Evolutionary conservation across 202 grass and related monocot genomes (phyloP), one percentile per base, ranked within the genome.

Genomic region (Digitaria exilis): DNA sequence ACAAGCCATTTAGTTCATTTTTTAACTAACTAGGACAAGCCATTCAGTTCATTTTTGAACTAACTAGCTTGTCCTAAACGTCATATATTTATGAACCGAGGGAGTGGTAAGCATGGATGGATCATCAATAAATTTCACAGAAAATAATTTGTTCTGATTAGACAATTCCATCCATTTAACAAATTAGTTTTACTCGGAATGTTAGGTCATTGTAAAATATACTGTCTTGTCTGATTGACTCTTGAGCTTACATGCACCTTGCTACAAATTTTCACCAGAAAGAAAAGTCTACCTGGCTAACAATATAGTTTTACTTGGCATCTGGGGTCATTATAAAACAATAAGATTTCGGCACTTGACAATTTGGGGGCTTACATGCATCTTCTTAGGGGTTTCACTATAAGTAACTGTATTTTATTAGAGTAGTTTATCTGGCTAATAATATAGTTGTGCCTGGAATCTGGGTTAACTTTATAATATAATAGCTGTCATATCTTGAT

Each of bases 261-360:
- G 42, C 43, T 29, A 71, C n/a, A 46, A 45, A 5, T 43, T 41
- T 45, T 42, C 55, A 57, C 55, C 46, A 13, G 22, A 28, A 52
- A 52, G 6, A 52, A 26, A 57, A n/a, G 9, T 25, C 24, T 26
- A 25, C 44, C 65, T 45, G 39, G 65, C 26, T 69, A 71, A 71
- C 6, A 48, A 71, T 48, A 48, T 71, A 71, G 41, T 48, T 49
- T 35, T 83, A 24, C n/a, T n/a, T n/a, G n/a, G n/a, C n/a, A n/a
- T n/a, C n/a, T n/a, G n/a, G n/a, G n/a, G n/a, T n/a, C n/a, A n/a
- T n/a, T n/a, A n/a, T n/a, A 68, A 54, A 54, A n/a, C 6, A 25
- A 43, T 43, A 41, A 37, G 32, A 22, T 2, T 16, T 45, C 41
- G 17, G 2, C 66, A 15, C 41, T 69, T 46, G 39, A 69, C 3